Percentiles rank a stretch among this genome's conserved stretches.
These are phyloP conservation scores for Thraustochytrium striatum DNA, from an alignment of 352 stramenopile genomes.

Conservation along the genomic window DNA sequence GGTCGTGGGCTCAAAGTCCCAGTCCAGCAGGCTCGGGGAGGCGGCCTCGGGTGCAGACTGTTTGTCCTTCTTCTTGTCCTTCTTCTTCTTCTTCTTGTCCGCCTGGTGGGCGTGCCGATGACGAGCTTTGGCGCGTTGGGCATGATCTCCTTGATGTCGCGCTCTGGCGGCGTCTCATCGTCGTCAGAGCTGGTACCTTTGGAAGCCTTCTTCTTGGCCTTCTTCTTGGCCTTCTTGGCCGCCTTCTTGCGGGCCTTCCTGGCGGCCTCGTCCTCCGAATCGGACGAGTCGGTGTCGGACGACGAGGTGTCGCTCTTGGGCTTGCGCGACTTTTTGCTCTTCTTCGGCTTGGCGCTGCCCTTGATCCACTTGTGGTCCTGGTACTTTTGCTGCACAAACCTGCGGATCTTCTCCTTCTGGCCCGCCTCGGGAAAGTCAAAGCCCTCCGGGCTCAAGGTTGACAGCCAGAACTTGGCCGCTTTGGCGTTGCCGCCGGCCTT, in stretches of 20 bases:
- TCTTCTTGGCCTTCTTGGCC: not conserved
- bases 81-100: not conserved
- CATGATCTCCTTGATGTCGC: conserved; percentile 45
- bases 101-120: not conserved
- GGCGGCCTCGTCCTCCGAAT: conserved; percentile 15
- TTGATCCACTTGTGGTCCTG: conserved; percentile 60
- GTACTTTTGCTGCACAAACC: conserved; percentile 61
- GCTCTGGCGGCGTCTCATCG: not conserved
- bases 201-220: not conserved
- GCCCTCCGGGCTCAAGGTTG: conserved; percentile 54
- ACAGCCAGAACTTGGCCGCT: conserved; percentile 58
- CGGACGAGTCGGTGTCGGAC: not conserved
- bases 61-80: too few species aligned
- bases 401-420: conserved; percentile 57
- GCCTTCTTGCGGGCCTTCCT: conserved; percentile 24
- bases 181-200: not conserved
- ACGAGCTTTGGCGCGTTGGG: conserved; percentile 17
- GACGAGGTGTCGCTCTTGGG: not conserved
- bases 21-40: too few species aligned
- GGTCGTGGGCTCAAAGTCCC: too few species aligned
- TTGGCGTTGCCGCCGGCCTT: conserved; percentile 57
- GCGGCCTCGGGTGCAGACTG: too few species aligned
- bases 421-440: conserved; percentile 56
- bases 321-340: conserved; percentile 47
- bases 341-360: conserved; percentile 36